Percentiles rank a stretch among this genome's conserved stretches.
phyloP scores from a whole-genome alignment of 345 rosid genomes.

The Aegle marmelos region DNA sequence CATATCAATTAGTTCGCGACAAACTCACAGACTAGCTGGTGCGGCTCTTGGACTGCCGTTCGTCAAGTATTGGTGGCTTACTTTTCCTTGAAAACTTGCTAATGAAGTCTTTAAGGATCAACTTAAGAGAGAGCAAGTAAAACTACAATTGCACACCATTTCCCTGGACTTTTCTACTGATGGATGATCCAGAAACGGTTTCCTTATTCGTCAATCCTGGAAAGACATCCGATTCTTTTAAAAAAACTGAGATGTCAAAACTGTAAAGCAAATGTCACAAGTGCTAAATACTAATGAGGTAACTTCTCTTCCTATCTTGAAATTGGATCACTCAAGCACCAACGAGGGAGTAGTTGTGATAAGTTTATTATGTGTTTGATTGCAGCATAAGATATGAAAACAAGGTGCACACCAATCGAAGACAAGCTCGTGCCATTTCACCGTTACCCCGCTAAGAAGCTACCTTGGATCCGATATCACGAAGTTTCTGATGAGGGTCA shows the following conservation, averaged over 20 bases:
- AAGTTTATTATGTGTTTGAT: not conserved
- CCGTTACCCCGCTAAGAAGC: constrained; percentile 29
- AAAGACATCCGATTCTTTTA: constrained; percentile 23
- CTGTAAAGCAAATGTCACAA: constrained; percentile 31
- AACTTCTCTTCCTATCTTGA: not conserved
- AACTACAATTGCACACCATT: constrained; percentile 41
- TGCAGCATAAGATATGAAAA: constrained; percentile 32
- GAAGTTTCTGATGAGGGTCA: constrained; percentile 39
- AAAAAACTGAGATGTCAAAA: constrained; percentile 30
- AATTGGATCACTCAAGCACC: not conserved
- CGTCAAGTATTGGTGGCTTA: constrained; percentile 60
- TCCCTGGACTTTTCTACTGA: constrained; percentile 49
- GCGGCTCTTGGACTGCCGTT: constrained; percentile 42
- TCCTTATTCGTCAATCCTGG: constrained; percentile 36
- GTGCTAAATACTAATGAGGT: constrained; percentile 33
- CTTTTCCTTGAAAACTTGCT: constrained; percentile 39
- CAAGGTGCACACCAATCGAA: constrained; percentile 48
- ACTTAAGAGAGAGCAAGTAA: constrained; percentile 37
- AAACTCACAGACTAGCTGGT: constrained; percentile 46
- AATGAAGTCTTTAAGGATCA: constrained; percentile 32
- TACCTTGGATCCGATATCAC: constrained; percentile 42
- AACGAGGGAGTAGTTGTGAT: not conserved
- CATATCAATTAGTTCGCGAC: no score
- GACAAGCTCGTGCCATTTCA: constrained; percentile 38
- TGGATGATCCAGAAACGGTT: constrained; percentile 60